Percentiles rank a stretch among this genome's conserved stretches.
Evolutionary conservation across 202 grass and related monocot species (phyloP).

Genomic region (Elaeis oleifera): DNA sequence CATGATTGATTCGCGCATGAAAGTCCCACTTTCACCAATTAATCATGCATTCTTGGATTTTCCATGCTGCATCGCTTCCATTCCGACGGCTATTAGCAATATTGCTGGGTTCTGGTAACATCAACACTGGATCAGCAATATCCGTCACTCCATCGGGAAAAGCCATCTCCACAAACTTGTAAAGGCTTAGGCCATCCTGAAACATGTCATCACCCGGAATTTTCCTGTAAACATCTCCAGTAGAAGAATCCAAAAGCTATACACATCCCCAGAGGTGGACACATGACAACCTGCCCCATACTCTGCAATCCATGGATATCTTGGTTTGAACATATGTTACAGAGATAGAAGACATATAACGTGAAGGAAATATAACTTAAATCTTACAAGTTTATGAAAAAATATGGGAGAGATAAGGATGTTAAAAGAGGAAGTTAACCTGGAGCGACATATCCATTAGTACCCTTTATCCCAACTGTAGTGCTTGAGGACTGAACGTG

Average conservation of each 20-base stretch:
- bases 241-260: too few relatives aligned
- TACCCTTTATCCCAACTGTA: slow-evolving; percentile 8
- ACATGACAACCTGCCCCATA: too few relatives aligned
- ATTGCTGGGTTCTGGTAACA: background rate
- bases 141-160: background rate
- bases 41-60: background rate
- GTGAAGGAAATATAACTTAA: background rate
- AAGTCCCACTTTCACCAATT: background rate
- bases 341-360: too few relatives aligned
- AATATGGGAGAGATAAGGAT: too few relatives aligned
- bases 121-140: background rate
- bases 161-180: too few relatives aligned
- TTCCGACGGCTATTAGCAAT: background rate
- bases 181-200: too few relatives aligned
- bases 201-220: too few relatives aligned
- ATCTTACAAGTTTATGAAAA: background rate
- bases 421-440: slow-evolving; percentile 4
- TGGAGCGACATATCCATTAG: slow-evolving; percentile 15
- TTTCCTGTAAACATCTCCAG: too few relatives aligned
- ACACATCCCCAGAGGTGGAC: too few relatives aligned
- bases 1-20: background rate
- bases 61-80: too few relatives aligned
- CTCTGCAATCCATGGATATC: too few relatives aligned
- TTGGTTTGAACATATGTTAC: too few relatives aligned
- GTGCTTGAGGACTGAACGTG: background rate